Percentiles rank a stretch among this genome's conserved stretches.
Evolutionary conservation across 768 basidiomycete genomes (phyloP).

Genomic region (Suillus tomentosus): DNA sequence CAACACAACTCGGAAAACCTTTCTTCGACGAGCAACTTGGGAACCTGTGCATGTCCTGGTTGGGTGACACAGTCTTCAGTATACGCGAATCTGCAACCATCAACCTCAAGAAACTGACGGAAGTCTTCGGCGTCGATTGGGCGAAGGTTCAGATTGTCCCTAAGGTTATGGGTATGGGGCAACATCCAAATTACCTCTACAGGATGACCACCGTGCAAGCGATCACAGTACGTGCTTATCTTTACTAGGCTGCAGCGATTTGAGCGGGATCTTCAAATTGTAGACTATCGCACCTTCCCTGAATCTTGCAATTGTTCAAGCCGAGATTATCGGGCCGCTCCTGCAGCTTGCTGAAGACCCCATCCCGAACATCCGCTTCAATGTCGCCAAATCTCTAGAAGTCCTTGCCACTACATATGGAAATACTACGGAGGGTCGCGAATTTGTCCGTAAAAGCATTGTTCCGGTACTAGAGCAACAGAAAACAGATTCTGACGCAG

Average conservation of each 20-base stretch:
- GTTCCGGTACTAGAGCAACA: constrained; percentile 84
- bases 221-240: constrained; percentile 71
- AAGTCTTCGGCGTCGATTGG: constrained; percentile 99
- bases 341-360: constrained; percentile 83
- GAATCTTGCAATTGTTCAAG: constrained; percentile 77
- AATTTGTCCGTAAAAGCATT: constrained; percentile 73
- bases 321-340: constrained; percentile 83
- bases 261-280: constrained; percentile 6
- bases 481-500: constrained; percentile 88
- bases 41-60: constrained; percentile 98
- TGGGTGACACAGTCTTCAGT: constrained; percentile 97
- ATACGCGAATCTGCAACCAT: constrained; percentile 98
- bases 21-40: constrained; percentile 99
- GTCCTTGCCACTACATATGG: constrained; percentile 77
- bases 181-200: constrained; percentile 95
- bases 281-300: constrained; percentile 96
- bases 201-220: constrained; percentile 99
- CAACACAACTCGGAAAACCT: constrained; percentile 93
- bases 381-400: constrained; percentile 94
- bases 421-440: constrained; percentile 63
- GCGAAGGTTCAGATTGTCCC: constrained; percentile 92
- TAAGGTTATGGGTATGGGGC: constrained; percentile 95
- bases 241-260: background rate
- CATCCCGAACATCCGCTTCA: constrained; percentile 99
- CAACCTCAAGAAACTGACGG: constrained; percentile 95